Evolutionary conservation across 176 grass and related monocot species (phyloP), one percentile per base, ranked within the genome.

Genomic region (Elaeis guineensis): DNA sequence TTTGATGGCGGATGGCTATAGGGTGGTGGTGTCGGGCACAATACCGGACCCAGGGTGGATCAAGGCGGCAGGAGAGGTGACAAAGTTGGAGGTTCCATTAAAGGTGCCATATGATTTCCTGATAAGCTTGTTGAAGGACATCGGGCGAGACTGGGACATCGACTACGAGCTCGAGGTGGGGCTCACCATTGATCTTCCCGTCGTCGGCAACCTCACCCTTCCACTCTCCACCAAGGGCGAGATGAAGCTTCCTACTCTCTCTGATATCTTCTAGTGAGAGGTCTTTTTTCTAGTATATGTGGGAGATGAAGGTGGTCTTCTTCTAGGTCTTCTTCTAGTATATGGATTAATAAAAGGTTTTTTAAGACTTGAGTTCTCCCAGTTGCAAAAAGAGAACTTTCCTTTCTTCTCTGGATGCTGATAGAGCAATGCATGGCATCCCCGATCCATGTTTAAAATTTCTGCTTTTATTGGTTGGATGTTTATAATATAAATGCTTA

Each of bases 41-140:
- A 77, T 95, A 21, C 80, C 83, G 0, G 90, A 95, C 63, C 86
- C 90, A 19, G 90, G 90, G 0, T 95, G 83, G 90, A 84, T 95
- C 35, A 44, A 44, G 72, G 72, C 63, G 25, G 86, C 87, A 16
- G 74, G 49, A 20, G 80, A 59, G 29, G 0, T 49, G 17, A 95
- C 91, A 25, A 81, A 87, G 71, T 75, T 95, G 53, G 86, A 95
- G 80, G 52, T 95, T 12, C 77, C 78, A 8, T 78, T 89, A 49
- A 90, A 84, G 78, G 75, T 95, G 67, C 83, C 83, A 16, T 90
- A 95, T 57, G 80, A 95, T 65, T 72, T 95, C 62, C 24, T 90
- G 61, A 62, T 95, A 24, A 76, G 79, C 2, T 0, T 90, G 29
- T 55, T 77, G 18, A 82, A 66, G 73, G 91, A 95, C 44, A 51